Base-by-base conservation (phyloP, 441 rosid species). In the Geranium incanum region DNA sequence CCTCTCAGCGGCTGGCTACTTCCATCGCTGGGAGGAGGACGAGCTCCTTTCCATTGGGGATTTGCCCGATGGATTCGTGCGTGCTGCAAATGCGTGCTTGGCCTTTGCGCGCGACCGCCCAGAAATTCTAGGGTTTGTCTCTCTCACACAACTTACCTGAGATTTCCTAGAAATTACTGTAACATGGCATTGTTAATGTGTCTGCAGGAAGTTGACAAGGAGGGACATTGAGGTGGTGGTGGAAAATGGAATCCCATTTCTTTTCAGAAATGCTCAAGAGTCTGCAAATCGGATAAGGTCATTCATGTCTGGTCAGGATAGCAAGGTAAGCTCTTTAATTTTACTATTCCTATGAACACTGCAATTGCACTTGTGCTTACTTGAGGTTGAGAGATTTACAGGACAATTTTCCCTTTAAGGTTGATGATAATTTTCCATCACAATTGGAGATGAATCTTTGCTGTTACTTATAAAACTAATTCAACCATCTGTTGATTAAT, bases 61-160 rank as follows among this genome's bases (percentile, higher is more conserved):
- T 71, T 82, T 85, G 52, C 84, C 86, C 1, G 85, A 87, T 41
- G 90, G 84, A 39, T 76, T 93, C 67, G 28, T 83, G 39, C 73
- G 71, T n/a, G 84, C 84, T 63, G 82, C 83, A 36, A 39, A 67
- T 41, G 97, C 91, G 36, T 90, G 92, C 87, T 73, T 91, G 75
- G 81, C 91, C 3, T 78, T 91, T 62, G 92, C 97, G 6, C 84
- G 82, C 41, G 87, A 85, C 64, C 79, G 84, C 70, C 86, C 93
- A 13, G 78, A 79, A 6, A 68, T 87, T 37, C 74, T 91, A 43
- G 81, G 83, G 96, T 93, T 41, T 68, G 83, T 72, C 62, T 64
- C 72, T 50, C 59, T 39, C 43, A 4, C 43, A 4, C 18, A 50
- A 50, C 4, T 13, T 50, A 50, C 59, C 59, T 50, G 59, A 50